Evolutionary conservation across 768 basidiomycete genomes (phyloP), one percentile per base, ranked within the genome.

Genomic region (Suillus spraguei): DNA sequence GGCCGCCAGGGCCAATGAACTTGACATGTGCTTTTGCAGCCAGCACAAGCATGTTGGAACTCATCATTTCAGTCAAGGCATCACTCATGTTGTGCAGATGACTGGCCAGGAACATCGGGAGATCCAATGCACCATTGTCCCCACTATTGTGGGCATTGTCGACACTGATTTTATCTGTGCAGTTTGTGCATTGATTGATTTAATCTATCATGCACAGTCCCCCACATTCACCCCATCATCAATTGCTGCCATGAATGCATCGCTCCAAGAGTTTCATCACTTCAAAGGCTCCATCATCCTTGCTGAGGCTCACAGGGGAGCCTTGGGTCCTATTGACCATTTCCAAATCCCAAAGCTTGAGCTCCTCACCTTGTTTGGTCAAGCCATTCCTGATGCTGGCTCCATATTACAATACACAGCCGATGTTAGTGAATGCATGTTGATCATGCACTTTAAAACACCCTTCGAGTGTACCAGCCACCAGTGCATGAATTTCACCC

Each of bases 21-120:
- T 82, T 7, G 75, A 81, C 61, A 76, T 76, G 61, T 69, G 72
- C 1, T 76, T 79, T 54, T 74, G 69, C 0, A 56, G 78, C 24
- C 67, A 82, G 10, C 79, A 80, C 33, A 72, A 73, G 13, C 70
- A 67, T 42, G 69, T 72, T 13, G 77, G 78, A 5, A 78, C 72
- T 66, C 66, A 73, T 20, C 76, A 76, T 22, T 82, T 81, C 59
- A 63, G 67, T 10, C 72, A 78, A 22, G 81, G 81, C 0, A 74
- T 82, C 10, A 78, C 77, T 17, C 65, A 68, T 17, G 59, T 82
- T 24, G 79, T 80, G 56, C 80, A 82, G 64, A 75, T 78, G 5
- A 80, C 80, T n/a, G 79, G 80, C 2, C 60, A 72, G 11, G 79
- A 80, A 46, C 77, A 81, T 58, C 64, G 74, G 2, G 72, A 81